Evolutionary conservation across 208 protist species (phyloP).

Genomic region (Phytomonas francai): DNA sequence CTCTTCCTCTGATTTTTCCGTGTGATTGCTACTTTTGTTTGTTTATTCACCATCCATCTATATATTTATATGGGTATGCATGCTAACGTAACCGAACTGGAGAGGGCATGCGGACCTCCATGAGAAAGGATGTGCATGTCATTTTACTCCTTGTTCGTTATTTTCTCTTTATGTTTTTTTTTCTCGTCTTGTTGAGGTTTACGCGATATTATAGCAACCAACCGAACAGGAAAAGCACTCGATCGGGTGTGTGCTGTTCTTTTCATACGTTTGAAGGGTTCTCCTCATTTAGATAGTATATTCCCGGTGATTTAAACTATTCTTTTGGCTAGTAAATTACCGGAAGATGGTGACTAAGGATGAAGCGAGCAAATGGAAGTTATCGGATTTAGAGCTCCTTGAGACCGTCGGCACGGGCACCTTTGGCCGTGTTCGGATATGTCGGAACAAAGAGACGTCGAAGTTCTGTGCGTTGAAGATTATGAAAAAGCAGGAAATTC

Average conservation of each 20-base stretch:
- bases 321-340: not conserved
- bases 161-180: conserved; percentile 8
- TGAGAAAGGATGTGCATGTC: not conserved
- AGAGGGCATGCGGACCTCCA: not conserved
- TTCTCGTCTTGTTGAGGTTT: not conserved
- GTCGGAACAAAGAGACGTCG: conserved; percentile 70
- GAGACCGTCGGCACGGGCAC: conserved; percentile 92
- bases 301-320: not conserved
- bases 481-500: conserved; percentile 85
- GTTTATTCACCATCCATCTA: not conserved
- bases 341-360: conserved; percentile 40
- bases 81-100: not conserved
- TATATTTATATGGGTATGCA: not conserved
- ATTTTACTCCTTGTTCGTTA: conserved; percentile 8
- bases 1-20: conserved; percentile 20
- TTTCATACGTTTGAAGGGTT: conserved; percentile 1
- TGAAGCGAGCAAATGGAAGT: conserved; percentile 67
- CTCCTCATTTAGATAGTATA: conserved; percentile 8
- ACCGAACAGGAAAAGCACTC: conserved; percentile 1
- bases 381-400: conserved; percentile 85
- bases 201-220: not conserved
- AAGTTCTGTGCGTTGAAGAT: conserved; percentile 89
- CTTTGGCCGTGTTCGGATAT: conserved; percentile 91
- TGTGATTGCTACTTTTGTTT: not conserved
- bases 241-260: conserved; percentile 5